Evolutionary conservation across 768 basidiomycete species (phyloP).

Genomic region (Sporobolomyces phaffii): DNA sequence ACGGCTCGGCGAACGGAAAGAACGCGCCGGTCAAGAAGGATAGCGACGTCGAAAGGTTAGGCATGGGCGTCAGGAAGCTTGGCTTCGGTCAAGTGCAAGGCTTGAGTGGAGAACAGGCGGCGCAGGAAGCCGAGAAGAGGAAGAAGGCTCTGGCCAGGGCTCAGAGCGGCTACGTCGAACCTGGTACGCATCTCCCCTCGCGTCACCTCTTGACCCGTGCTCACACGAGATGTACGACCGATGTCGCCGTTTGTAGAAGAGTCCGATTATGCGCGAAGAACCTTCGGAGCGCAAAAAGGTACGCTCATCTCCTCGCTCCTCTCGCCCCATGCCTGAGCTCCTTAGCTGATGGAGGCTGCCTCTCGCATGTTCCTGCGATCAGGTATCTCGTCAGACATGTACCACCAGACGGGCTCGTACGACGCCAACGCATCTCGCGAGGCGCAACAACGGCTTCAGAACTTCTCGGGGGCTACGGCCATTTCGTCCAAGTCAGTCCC

Average conservation of each 20-base stretch:
- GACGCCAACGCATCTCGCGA: slow-evolving; percentile 66
- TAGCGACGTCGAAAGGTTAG: slow-evolving; percentile 56
- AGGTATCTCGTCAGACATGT: slow-evolving; percentile 96
- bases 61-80: slow-evolving; percentile 68
- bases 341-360: too few species aligned
- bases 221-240: neutral
- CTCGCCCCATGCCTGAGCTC: neutral
- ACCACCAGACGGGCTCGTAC: slow-evolving; percentile 82
- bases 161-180: slow-evolving; percentile 47
- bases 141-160: slow-evolving; percentile 53
- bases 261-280: slow-evolving; percentile 75
- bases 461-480: slow-evolving; percentile 83
- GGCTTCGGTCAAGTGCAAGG: slow-evolving; percentile 63
- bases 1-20: too few species aligned
- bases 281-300: slow-evolving; percentile 80
- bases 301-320: neutral
- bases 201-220: neutral
- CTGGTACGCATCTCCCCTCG: neutral
- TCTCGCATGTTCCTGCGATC: neutral
- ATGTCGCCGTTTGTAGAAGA: slow-evolving; percentile 9
- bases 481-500: slow-evolving; percentile 50
- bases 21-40: slow-evolving; percentile 49
- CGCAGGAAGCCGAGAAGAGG: slow-evolving; percentile 57
- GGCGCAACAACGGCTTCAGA: slow-evolving; percentile 70
- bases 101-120: slow-evolving; percentile 42